Conservation (phyloP, 2,329 filamentous ascomycete genomes). For the Colletotrichum sp. region DNA sequence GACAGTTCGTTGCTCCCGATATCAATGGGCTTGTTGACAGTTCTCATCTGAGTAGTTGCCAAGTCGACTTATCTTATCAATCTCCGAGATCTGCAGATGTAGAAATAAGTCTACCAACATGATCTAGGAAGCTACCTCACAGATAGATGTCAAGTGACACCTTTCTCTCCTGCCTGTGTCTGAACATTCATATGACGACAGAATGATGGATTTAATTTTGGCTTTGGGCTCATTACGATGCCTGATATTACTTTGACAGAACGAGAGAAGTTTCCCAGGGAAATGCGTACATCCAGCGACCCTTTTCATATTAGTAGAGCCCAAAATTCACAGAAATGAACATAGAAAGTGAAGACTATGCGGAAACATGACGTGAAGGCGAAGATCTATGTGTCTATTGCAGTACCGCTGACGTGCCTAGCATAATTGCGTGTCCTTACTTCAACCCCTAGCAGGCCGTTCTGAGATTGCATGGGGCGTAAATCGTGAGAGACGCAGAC, state of each 20-base stretch:
- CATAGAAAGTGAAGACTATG: background rate
- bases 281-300: background rate
- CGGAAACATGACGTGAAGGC: background rate
- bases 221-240: background rate
- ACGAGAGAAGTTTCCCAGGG: background rate
- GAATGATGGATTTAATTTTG: background rate
- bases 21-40: background rate
- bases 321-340: background rate
- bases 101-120: background rate
- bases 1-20: background rate
- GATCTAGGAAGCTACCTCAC: background rate
- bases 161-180: background rate
- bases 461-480: background rate
- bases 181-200: background rate
- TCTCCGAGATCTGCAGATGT: background rate
- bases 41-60: background rate
- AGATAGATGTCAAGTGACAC: background rate
- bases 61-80: background rate
- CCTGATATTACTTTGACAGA: background rate
- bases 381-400: background rate
- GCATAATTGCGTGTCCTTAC: background rate
- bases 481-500: background rate
- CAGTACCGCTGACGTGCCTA: background rate
- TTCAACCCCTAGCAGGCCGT: background rate
- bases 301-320: background rate